Evolutionary conservation across 2,329 filamentous ascomycete species (phyloP).

Genomic region (Colletotrichum incanum): DNA sequence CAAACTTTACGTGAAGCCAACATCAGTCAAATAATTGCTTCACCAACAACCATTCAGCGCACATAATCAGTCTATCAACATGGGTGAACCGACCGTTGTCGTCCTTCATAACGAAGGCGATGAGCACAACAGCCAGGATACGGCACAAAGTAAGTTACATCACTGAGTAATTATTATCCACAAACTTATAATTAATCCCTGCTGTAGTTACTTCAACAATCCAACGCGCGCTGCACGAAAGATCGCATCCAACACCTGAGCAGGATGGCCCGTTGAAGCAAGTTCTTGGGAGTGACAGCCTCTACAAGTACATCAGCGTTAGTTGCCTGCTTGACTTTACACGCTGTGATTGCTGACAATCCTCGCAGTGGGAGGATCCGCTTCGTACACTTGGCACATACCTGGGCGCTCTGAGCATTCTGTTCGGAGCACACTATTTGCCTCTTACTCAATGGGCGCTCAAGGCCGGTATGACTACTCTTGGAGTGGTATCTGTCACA

Average conservation of each 20-base stretch:
- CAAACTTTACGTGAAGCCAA: neutral
- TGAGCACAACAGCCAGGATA: neutral
- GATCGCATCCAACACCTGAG: neutral
- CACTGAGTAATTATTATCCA: fast-evolving
- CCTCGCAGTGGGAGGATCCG: constrained; percentile 29
- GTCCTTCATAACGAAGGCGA: neutral
- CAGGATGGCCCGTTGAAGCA: constrained; percentile 17
- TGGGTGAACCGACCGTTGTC: constrained; percentile 15
- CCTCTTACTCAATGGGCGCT: constrained; percentile 25
- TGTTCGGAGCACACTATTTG: constrained; percentile 29
- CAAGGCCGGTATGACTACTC: constrained; percentile 21
- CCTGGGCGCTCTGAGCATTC: constrained; percentile 7
- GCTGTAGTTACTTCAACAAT: constrained; percentile 3
- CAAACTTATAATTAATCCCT: neutral
- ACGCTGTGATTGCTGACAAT: neutral
- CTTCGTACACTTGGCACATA: constrained; percentile 29
- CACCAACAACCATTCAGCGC: neutral
- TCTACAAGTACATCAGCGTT: constrained; percentile 37
- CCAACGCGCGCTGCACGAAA: neutral
- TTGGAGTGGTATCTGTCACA: constrained; percentile 27
- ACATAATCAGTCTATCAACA: neutral
- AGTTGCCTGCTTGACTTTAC: neutral
- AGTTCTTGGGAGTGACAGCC: constrained; percentile 26
- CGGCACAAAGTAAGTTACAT: constrained; percentile 5
- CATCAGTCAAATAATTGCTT: neutral